Conservation (phyloP, 495 filamentous ascomycete genomes). For the Penicillium dipodomyicola region DNA sequence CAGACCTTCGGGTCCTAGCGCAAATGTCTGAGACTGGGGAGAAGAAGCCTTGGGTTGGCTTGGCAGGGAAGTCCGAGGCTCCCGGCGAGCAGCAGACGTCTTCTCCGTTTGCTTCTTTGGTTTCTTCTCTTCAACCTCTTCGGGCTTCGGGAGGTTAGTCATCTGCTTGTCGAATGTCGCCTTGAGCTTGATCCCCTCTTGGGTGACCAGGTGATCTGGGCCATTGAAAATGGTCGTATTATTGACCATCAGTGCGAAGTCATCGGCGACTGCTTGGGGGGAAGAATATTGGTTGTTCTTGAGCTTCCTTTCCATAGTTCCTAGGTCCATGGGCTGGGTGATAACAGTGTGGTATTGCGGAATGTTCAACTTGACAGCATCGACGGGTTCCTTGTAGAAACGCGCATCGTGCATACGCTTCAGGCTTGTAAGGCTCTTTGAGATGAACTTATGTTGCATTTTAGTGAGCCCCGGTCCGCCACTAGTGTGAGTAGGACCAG, state of each 20-base stretch:
- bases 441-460: slow-evolving; percentile 55
- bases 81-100: slow-evolving; percentile 50
- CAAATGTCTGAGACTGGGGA: slow-evolving; percentile 65
- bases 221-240: slow-evolving; percentile 86
- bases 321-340: slow-evolving; percentile 76
- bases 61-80: slow-evolving; percentile 48
- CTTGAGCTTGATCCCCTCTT: slow-evolving; percentile 58
- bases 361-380: slow-evolving; percentile 62
- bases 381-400: slow-evolving; percentile 74
- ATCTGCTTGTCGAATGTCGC: slow-evolving; percentile 61
- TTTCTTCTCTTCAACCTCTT: slow-evolving; percentile 62
- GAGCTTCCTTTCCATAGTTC: slow-evolving; percentile 76
- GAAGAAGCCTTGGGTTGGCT: slow-evolving; percentile 45
- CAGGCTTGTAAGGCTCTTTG: slow-evolving; percentile 59
- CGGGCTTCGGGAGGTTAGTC: slow-evolving; percentile 45
- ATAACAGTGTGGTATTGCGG: slow-evolving; percentile 71
- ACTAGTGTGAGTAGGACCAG: slow-evolving; percentile 12
- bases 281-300: slow-evolving; percentile 63
- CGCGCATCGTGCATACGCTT: slow-evolving; percentile 77
- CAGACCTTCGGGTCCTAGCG: slow-evolving; percentile 77
- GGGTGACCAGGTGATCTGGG: slow-evolving; percentile 64
- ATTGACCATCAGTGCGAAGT: slow-evolving; percentile 69
- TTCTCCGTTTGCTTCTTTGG: slow-evolving; percentile 52
- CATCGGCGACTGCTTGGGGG: slow-evolving; percentile 63
- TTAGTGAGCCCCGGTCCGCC: slow-evolving; percentile 45